A percentile compares a stretch with the other conserved stretches of the same genome.
Conservation (phyloP, 1,139 yeast species). For the Saccharomyces pastorianus region DNA sequence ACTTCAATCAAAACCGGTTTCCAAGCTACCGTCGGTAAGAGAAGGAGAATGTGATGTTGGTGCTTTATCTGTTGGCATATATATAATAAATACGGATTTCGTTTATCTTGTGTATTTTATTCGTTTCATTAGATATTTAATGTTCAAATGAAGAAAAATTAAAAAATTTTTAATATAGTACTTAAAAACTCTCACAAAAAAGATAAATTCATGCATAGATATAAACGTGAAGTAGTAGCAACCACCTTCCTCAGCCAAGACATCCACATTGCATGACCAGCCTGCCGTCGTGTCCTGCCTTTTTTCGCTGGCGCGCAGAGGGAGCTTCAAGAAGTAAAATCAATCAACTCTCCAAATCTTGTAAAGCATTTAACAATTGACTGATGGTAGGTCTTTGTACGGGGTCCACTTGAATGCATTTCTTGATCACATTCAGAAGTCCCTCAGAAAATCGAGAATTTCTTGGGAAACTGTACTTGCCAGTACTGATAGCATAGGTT, state of each 20-base stretch:
- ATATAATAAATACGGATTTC: slow-evolving; percentile 3
- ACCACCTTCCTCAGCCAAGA: background rate
- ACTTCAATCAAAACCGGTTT: slow-evolving; percentile 97
- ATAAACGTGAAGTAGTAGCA: background rate
- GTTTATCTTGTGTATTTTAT: slow-evolving; percentile 7
- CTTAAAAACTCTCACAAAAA: background rate
- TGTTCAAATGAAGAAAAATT: background rate
- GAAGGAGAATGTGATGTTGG: slow-evolving; percentile 29
- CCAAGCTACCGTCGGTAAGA: slow-evolving; percentile 75
- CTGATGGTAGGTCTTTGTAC: slow-evolving; percentile 54
- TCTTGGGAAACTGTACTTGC: slow-evolving; percentile 57
- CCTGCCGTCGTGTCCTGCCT: background rate
- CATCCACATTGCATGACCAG: background rate
- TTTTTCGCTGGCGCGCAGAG: background rate
- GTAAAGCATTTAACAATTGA: slow-evolving; percentile 27
- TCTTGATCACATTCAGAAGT: slow-evolving; percentile 46
- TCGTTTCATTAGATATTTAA: slow-evolving; percentile 1
- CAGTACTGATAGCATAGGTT: slow-evolving; percentile 66
- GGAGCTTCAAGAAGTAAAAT: background rate
- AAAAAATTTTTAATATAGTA: background rate
- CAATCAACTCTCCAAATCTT: slow-evolving; percentile 6
- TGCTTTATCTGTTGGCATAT: slow-evolving; percentile 1
- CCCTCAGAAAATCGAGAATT: slow-evolving; percentile 46
- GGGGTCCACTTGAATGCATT: slow-evolving; percentile 57
- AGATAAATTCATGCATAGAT: background rate